Base-by-base conservation (phyloP, 768 basidiomycete genomes). In the Boletus barrowsii region DNA sequence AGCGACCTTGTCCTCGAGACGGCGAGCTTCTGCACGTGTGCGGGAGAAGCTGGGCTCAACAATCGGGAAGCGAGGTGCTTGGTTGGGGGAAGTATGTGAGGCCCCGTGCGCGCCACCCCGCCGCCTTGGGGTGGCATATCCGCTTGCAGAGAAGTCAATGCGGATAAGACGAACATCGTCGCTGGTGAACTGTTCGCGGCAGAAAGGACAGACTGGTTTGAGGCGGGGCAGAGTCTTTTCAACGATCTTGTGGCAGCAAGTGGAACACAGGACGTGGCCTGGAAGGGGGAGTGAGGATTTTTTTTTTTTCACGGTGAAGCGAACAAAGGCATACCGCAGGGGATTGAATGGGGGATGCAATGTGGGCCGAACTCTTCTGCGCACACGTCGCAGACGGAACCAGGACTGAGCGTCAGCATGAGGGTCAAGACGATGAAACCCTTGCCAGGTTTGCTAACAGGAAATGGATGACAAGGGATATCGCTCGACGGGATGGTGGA, bases 351-450 rank as follows among this genome's bases (percentile, higher is more conserved):
- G 57, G 89, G 89, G 58, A 81, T 75, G 70, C 83, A 83, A 63
- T 84, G 84, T 54, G 82, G 76, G 68, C 85, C 85, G 73, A 81
- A 91, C 77, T 90, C 88, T 75, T 90, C 88, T 66, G 88, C 88
- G 78, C 89, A 91, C 68, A 91, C 89, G 79, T 91, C 89, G 84
- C 89, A 91, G 71, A 84, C 79, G 71, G 86, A 90, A 73, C 87
- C 87, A 72, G 87, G 82, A 76, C 76, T 80, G 68, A 91, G 86
- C 70, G 88, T 87, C 76, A 91, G 83, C 89, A 91, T 91, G 68
- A 68, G 64, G 66, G 68, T 68, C 69, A 71, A 72, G 70, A 66
- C 72, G 67, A 66, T 66, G 59, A 69, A 62, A 68, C 71, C 71
- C 71, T 70, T 68, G 68, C 63, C 69, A 71, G 65, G 70, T 71